Conservation (phyloP, 768 basidiomycete species). For the Suillus variegatus region DNA sequence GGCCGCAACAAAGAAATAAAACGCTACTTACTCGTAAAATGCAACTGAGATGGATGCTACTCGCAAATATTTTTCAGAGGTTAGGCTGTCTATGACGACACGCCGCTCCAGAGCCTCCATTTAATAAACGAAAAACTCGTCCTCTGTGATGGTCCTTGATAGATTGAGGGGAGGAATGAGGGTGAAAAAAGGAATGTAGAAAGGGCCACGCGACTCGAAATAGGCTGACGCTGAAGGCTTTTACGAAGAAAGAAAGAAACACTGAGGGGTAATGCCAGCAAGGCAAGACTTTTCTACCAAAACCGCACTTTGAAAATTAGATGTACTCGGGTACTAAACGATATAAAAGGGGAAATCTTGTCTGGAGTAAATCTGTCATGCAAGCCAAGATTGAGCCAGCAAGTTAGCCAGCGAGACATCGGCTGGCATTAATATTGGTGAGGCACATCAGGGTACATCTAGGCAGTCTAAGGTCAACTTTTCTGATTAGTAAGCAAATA, state of each 20-base stretch:
- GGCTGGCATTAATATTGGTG: not conserved
- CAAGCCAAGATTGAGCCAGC: not conserved
- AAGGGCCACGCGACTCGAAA: not conserved
- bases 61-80: conserved; percentile 34
- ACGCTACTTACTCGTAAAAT: conserved; percentile 36
- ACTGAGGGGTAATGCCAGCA: not conserved
- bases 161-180: not conserved
- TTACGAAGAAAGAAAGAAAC: not conserved
- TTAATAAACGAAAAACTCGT: not conserved
- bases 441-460: not conserved
- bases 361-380: not conserved
- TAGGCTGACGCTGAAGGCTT: not conserved
- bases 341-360: not conserved
- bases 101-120: not conserved
- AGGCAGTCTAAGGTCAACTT: not conserved
- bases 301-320: not conserved
- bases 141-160: not conserved
- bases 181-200: not conserved
- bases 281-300: not conserved
- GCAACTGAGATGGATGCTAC: conserved; percentile 38
- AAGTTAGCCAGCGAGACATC: not conserved
- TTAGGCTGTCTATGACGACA: not conserved
- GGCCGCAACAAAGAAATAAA: not conserved
- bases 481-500: not conserved
- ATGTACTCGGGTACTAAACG: not conserved